These are phyloP conservation scores for Ustilago bromivora DNA, from an alignment of 1,284 basidiomycete genomes.

Conservation along the genomic window DNA sequence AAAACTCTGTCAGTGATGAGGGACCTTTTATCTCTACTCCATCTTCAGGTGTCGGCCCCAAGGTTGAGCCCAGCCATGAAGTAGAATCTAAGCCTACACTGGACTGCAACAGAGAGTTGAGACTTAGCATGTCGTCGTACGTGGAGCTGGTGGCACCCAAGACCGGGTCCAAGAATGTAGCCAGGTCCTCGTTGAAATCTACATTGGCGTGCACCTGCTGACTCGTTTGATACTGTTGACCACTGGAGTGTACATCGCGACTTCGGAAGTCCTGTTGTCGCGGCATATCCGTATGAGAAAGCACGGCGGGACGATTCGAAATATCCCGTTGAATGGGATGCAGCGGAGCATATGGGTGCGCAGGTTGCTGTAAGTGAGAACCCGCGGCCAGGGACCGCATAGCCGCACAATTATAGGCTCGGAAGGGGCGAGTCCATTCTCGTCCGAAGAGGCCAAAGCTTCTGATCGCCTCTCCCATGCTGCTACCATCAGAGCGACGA, in stretches of 20 bases:
- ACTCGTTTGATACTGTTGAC: background rate
- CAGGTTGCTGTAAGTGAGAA: background rate
- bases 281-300: background rate
- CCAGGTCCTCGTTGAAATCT: background rate
- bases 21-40: background rate
- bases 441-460: slow-evolving; percentile 1
- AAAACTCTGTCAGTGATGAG: background rate
- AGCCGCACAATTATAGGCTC: slow-evolving; percentile 17
- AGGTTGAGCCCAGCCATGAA: slow-evolving; percentile 13
- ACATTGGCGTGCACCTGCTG: background rate
- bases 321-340: background rate
- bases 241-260: background rate
- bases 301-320: background rate
- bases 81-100: slow-evolving; percentile 34
- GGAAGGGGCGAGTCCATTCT: background rate
- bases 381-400: slow-evolving; percentile 10
- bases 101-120: slow-evolving; percentile 26
- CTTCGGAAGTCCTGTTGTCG: background rate
- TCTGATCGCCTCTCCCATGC: slow-evolving; percentile 29
- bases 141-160: background rate
- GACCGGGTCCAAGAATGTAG: slow-evolving; percentile 1
- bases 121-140: slow-evolving; percentile 15
- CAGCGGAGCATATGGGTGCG: background rate
- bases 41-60: slow-evolving; percentile 1
- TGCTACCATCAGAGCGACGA: slow-evolving; percentile 20